Percentiles rank a stretch among this genome's conserved stretches.
phyloP scores from a whole-genome alignment of 257 asterid genomes.

The Ligustrum vulgare region DNA sequence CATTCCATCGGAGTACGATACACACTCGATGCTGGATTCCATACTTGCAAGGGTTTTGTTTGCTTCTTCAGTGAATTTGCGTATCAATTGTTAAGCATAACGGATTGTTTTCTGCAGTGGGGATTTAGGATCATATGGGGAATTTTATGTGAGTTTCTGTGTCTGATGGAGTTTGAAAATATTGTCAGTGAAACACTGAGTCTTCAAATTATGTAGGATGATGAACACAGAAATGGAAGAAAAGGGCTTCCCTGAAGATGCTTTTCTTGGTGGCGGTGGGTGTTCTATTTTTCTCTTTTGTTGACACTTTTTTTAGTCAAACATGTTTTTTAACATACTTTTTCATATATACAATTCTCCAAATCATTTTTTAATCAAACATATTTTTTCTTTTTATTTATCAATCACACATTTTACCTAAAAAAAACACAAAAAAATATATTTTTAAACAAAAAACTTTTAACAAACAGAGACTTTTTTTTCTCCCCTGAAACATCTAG shows the following conservation, averaged over 20 bases:
- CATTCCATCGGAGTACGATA: conserved; percentile 50
- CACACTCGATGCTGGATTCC: conserved; percentile 67
- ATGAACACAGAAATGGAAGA: conserved; percentile 29
- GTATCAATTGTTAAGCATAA: conserved; percentile 30
- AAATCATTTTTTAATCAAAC: no score
- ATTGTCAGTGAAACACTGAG: conserved; percentile 13
- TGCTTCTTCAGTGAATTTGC: conserved; percentile 16
- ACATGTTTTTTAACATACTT: no score
- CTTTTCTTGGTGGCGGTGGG: not conserved
- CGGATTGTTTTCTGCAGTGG: conserved; percentile 20
- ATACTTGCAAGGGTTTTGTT: conserved; percentile 21
- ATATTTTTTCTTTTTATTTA: no score
- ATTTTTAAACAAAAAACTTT: no score
- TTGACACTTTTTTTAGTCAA: no score
- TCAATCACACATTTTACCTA: no score
- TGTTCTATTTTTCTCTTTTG: not conserved
- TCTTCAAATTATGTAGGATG: conserved; percentile 19
- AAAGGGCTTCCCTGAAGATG: conserved; percentile 19
- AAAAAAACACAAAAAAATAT: no score
- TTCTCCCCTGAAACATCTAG: no score
- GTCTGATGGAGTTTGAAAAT: not conserved
- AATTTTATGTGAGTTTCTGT: conserved; percentile 17
- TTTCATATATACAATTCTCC: no score
- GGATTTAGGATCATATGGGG: not conserved
- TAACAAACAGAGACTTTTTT: no score